Percentiles rank a stretch among this genome's conserved stretches.
Evolutionary conservation across 495 filamentous ascomycete species (phyloP).

Genomic region (Massariosphaeria phaeospora): DNA sequence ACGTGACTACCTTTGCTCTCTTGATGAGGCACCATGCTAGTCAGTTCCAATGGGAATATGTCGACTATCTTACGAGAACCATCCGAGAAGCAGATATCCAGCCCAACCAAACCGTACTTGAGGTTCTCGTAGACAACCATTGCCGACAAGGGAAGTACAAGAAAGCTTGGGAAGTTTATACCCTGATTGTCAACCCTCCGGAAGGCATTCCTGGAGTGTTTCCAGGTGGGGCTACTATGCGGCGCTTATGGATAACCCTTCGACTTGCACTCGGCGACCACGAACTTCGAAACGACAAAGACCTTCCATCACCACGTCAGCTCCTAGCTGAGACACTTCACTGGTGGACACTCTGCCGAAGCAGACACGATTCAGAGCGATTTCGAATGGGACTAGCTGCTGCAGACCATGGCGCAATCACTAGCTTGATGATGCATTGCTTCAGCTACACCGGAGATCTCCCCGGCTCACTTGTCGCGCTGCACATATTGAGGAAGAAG

Average conservation of each 20-base stretch:
- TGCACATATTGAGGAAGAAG: constrained; percentile 12
- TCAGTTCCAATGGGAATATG: constrained; percentile 22
- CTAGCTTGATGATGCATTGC: constrained; percentile 23
- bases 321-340: constrained; percentile 19
- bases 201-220: constrained; percentile 8
- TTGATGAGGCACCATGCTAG: constrained; percentile 24
- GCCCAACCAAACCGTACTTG: constrained; percentile 22
- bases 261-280: constrained; percentile 22
- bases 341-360: constrained; percentile 9
- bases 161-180: constrained; percentile 18
- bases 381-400: constrained; percentile 18
- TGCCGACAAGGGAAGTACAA: constrained; percentile 22
- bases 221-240: constrained; percentile 21
- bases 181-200: constrained; percentile 8
- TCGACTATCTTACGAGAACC: constrained; percentile 19
- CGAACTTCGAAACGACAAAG: constrained; percentile 1
- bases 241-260: constrained; percentile 24
- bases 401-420: constrained; percentile 16
- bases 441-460: constrained; percentile 29
- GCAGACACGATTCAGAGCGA: constrained; percentile 5
- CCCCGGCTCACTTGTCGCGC: constrained; percentile 24
- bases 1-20: constrained; percentile 22
- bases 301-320: constrained; percentile 22
- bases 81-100: constrained; percentile 1
- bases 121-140: constrained; percentile 20